phyloP scores from a whole-genome alignment of 306 rosid species.

The Cicer arietinum region DNA sequence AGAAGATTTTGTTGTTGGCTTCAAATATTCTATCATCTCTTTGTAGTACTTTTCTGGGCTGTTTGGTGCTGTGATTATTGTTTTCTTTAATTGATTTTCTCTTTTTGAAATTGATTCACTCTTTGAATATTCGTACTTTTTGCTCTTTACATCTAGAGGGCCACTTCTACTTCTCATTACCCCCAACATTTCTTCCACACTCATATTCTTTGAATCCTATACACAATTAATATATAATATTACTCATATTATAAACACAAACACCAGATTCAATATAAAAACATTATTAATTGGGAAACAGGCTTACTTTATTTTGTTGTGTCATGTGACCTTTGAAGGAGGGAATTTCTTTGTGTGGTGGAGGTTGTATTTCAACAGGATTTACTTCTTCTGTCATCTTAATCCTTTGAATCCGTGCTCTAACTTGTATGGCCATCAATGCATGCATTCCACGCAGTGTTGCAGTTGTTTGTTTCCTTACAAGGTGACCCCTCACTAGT shows the following conservation, averaged over 20 bases:
- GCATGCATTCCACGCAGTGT: slow-evolving; percentile 83
- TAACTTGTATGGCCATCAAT: slow-evolving; percentile 83
- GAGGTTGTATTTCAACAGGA: slow-evolving; percentile 41
- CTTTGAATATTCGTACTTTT: slow-evolving; percentile 56
- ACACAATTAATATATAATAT: slow-evolving; percentile 8
- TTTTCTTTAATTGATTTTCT: slow-evolving; percentile 39
- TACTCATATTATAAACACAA: slow-evolving; percentile 3
- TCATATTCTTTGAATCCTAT: slow-evolving; percentile 54
- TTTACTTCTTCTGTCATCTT: slow-evolving; percentile 62
- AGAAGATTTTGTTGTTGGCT: slow-evolving; percentile 45
- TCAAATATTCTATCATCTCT: slow-evolving; percentile 39
- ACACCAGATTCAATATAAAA: not conserved
- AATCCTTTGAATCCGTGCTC: slow-evolving; percentile 80
- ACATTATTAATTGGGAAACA: not conserved
- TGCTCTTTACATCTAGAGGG: slow-evolving; percentile 51
- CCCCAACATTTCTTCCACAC: slow-evolving; percentile 47
- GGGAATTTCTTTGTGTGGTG: slow-evolving; percentile 26
- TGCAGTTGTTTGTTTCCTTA: slow-evolving; percentile 80
- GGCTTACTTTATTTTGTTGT: slow-evolving; percentile 52
- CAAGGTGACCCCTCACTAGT: slow-evolving; percentile 85
- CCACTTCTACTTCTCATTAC: slow-evolving; percentile 61
- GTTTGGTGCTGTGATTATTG: slow-evolving; percentile 43
- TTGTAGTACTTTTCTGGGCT: slow-evolving; percentile 49
- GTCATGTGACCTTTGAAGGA: slow-evolving; percentile 23
- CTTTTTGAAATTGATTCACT: slow-evolving; percentile 50